phyloP scores from a whole-genome alignment of 2,329 filamentous ascomycete species.

The Aspergillus japonicus region DNA sequence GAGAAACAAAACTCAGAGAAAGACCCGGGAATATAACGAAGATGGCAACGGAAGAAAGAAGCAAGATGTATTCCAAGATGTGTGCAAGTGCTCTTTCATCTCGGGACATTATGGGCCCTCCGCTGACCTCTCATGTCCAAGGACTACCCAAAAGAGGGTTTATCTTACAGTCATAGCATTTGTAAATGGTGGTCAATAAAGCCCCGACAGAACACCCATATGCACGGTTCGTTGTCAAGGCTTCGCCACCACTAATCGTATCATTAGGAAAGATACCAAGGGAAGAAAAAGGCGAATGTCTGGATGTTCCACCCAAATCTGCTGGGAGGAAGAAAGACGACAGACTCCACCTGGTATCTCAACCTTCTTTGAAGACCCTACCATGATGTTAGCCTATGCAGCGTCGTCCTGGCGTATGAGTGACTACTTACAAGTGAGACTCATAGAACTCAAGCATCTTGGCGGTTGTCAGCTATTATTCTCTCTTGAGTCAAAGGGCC shows the following conservation, averaged over 20 bases:
- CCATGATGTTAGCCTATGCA: slow-evolving; percentile 15
- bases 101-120: neutral
- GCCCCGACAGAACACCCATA: slow-evolving; percentile 15
- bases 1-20: neutral
- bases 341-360: slow-evolving; percentile 4
- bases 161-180: slow-evolving; percentile 15
- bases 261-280: neutral
- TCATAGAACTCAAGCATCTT: slow-evolving; percentile 53
- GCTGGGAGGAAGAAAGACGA: neutral
- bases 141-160: slow-evolving; percentile 4
- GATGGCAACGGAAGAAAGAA: neutral
- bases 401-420: neutral
- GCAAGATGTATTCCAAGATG: neutral
- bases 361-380: slow-evolving; percentile 39
- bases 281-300: neutral
- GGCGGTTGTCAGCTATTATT: slow-evolving; percentile 13
- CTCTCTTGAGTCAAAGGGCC: neutral
- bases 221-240: slow-evolving; percentile 10
- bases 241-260: neutral
- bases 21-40: neutral
- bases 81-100: neutral
- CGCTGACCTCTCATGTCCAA: neutral
- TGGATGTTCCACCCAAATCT: neutral
- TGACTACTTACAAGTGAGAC: slow-evolving; percentile 43
- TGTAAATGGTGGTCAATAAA: neutral